Conservation (phyloP, 225 moss, liverwort and hornwort genomes). For the Physcomitrium patens region DNA sequence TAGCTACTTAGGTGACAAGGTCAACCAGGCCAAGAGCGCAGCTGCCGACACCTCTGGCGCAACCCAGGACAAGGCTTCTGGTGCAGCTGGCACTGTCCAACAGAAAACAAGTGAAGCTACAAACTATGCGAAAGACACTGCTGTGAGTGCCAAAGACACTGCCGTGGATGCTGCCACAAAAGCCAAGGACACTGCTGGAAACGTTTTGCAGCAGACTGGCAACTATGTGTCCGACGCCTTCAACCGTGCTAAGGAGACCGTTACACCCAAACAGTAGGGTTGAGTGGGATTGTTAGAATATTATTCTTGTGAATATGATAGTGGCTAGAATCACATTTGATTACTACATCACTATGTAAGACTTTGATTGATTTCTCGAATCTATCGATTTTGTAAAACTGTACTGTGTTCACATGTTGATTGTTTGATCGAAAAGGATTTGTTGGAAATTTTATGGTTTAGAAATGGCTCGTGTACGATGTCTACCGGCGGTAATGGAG, state of each 20-base stretch:
- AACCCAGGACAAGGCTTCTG: constrained; percentile 8
- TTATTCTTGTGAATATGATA: too few relatives aligned
- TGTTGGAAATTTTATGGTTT: too few relatives aligned
- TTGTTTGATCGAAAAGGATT: too few relatives aligned
- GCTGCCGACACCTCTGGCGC: constrained; percentile 15
- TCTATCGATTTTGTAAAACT: too few relatives aligned
- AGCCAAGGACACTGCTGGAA: neutral
- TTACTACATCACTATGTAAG: too few relatives aligned
- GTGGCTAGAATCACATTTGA: too few relatives aligned
- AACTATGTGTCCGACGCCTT: constrained; percentile 11
- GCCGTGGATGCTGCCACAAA: neutral
- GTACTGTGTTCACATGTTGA: too few relatives aligned
- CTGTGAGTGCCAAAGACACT: neutral
- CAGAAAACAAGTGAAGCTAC: neutral
- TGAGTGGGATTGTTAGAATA: neutral
- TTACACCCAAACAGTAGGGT: constrained; percentile 4
- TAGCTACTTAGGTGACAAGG: constrained; percentile 14
- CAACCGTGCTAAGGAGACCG: neutral
- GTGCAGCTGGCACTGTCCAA: constrained; percentile 7
- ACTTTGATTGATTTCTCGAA: too few relatives aligned
- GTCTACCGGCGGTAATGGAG: too few relatives aligned
- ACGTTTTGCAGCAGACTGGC: constrained; percentile 13
- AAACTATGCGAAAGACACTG: neutral
- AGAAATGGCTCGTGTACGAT: too few relatives aligned
- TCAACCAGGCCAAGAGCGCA: neutral